Percentiles rank a stretch among this genome's conserved stretches.
phyloP scores from a whole-genome alignment of 73 alveolate species.

The Tetrahymena borealis region DNA sequence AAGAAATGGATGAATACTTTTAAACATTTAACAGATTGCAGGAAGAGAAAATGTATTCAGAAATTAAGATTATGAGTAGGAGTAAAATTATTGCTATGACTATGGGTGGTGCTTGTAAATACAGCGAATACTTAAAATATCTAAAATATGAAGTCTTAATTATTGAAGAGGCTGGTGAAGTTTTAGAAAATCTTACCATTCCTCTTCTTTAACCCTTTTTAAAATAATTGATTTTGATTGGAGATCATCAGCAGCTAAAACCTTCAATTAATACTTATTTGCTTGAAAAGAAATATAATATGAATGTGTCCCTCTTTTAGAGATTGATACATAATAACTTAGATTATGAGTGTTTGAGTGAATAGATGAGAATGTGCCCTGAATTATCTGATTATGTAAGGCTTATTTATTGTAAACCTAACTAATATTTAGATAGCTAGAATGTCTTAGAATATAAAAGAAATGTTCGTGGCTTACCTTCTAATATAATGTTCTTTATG shows the following conservation, averaged over 20 bases:
- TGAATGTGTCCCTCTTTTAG: slow-evolving; percentile 76
- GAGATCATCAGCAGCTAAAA: slow-evolving; percentile 81
- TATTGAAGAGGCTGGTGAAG: slow-evolving; percentile 93
- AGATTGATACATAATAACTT: slow-evolving; percentile 62
- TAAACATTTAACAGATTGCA: background rate
- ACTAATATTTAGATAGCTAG: slow-evolving; percentile 46
- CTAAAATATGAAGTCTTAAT: slow-evolving; percentile 63
- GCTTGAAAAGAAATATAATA: slow-evolving; percentile 52
- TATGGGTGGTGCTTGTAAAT: slow-evolving; percentile 81
- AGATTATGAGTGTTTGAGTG: slow-evolving; percentile 42
- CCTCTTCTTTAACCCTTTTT: slow-evolving; percentile 52
- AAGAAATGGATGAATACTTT: background rate
- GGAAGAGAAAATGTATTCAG: background rate
- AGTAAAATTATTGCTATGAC: slow-evolving; percentile 78
- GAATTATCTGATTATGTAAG: slow-evolving; percentile 69
- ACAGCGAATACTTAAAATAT: slow-evolving; percentile 52
- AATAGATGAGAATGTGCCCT: slow-evolving; percentile 84
- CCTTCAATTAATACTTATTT: slow-evolving; percentile 57
- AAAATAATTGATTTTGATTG: slow-evolving; percentile 70
- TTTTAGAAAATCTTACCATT: slow-evolving; percentile 70
- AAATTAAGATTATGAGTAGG: background rate
- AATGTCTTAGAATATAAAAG: slow-evolving; percentile 12
- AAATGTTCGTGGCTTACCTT: slow-evolving; percentile 48
- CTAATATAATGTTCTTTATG: slow-evolving; percentile 58
- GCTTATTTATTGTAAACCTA: slow-evolving; percentile 52